A percentile compares a stretch with the other conserved stretches of the same genome.
phyloP scores from a whole-genome alignment of 305 asterid genomes.

The Fraxinus greggii region DNA sequence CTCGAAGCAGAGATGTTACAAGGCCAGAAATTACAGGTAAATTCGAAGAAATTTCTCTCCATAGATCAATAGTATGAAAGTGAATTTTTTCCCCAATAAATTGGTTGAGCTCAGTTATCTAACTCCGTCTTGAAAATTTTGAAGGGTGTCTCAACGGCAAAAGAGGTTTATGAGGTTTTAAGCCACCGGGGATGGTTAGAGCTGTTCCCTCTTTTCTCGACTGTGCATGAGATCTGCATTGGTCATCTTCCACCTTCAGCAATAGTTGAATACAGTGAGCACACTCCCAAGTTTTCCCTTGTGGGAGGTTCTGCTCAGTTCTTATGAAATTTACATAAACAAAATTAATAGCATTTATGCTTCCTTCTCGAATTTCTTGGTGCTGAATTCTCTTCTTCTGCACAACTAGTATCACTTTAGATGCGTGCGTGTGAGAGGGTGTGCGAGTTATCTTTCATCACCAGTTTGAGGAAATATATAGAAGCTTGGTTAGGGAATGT shows the following conservation, averaged over 20 bases:
- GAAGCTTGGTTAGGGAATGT: neutral
- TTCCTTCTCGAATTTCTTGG: neutral
- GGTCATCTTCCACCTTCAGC: conserved; percentile 75
- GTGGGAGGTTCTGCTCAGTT: conserved; percentile 49
- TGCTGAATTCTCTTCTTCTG: conserved; percentile 5
- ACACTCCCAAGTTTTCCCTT: conserved; percentile 48
- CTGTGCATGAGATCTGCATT: conserved; percentile 77
- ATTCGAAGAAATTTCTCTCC: too few species aligned
- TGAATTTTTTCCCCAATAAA: neutral
- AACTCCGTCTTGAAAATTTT: neutral
- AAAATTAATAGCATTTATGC: neutral
- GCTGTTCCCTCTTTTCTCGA: conserved; percentile 74
- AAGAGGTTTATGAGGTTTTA: conserved; percentile 76
- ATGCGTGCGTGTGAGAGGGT: neutral
- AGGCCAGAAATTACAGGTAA: conserved; percentile 95
- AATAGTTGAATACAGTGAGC: conserved; percentile 64
- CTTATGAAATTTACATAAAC: conserved; percentile 30
- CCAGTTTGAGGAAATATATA: neutral
- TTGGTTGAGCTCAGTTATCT: neutral
- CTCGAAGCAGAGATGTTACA: conserved; percentile 88
- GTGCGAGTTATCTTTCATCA: neutral
- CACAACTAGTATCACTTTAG: neutral
- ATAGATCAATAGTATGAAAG: too few species aligned
- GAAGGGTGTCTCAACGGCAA: conserved; percentile 88
- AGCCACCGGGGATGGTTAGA: conserved; percentile 75